Evolutionary conservation across 2,329 filamentous ascomycete genomes (phyloP).

Genomic region (Amauroascus verrucosus): DNA sequence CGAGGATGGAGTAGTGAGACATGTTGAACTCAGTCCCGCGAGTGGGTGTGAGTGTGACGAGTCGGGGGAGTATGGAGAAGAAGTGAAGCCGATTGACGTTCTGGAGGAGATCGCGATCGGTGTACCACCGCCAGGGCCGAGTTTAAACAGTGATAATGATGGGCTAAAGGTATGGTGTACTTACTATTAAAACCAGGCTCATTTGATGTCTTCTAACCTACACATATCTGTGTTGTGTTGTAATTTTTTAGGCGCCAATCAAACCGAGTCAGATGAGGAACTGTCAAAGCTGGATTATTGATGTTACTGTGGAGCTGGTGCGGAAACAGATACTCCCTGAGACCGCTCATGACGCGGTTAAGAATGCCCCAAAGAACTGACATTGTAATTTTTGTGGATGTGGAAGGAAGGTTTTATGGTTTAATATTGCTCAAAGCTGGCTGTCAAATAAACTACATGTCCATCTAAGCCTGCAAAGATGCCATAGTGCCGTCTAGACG

Average conservation of each 20-base stretch:
- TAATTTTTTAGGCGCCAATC: background rate
- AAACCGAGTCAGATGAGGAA: slow-evolving; percentile 6
- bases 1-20: background rate
- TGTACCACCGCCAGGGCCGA: slow-evolving; percentile 12
- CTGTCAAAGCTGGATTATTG: slow-evolving; percentile 12
- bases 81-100: slow-evolving; percentile 10
- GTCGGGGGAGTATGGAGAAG: background rate
- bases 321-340: slow-evolving; percentile 2
- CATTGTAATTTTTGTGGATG: background rate
- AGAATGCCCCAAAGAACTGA: slow-evolving; percentile 9
- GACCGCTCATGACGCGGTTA: slow-evolving; percentile 1
- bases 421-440: too few relatives aligned
- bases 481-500: too few relatives aligned
- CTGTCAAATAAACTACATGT: too few relatives aligned
- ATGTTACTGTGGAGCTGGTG: slow-evolving; percentile 12
- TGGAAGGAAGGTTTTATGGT: background rate
- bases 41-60: background rate
- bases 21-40: background rate
- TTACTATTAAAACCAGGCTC: background rate
- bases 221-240: background rate
- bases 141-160: slow-evolving; percentile 4
- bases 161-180: background rate
- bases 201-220: background rate
- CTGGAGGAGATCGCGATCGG: slow-evolving; percentile 10
- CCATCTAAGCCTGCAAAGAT: too few relatives aligned